Conservation (phyloP, 2,329 filamentous ascomycete species). For the Aureobasidium sp. region DNA sequence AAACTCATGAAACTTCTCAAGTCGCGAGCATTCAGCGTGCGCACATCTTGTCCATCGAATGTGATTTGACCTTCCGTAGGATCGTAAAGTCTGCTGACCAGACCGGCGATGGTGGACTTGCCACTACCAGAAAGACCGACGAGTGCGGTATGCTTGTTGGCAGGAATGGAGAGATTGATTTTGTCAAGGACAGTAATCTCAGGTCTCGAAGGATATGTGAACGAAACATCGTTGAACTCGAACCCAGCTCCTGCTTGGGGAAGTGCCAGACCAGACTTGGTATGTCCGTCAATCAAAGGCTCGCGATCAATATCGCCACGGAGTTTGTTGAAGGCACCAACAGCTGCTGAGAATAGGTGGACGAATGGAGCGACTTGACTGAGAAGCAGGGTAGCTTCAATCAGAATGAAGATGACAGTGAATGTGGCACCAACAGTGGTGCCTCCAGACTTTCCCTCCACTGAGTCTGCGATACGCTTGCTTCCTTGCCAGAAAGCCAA, state of each 20-base stretch:
- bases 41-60: conserved; percentile 32
- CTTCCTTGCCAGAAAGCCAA: conserved; percentile 62
- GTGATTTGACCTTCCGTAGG: conserved; percentile 24
- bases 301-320: conserved; percentile 47
- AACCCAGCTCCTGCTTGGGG: conserved; percentile 18
- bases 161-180: conserved; percentile 29
- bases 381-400: conserved; percentile 43
- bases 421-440: conserved; percentile 40
- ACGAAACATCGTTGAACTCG: conserved; percentile 32
- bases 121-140: conserved; percentile 36
- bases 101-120: conserved; percentile 33
- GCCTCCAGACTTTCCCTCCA: conserved; percentile 23
- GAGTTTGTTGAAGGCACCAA: conserved; percentile 50
- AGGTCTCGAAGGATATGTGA: conserved; percentile 34
- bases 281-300: conserved; percentile 31
- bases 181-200: conserved; percentile 31
- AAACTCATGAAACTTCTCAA: conserved; percentile 28
- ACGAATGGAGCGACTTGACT: conserved; percentile 39
- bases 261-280: conserved; percentile 22
- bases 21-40: conserved; percentile 28
- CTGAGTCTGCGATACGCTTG: conserved; percentile 41
- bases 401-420: conserved; percentile 47
- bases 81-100: conserved; percentile 31
- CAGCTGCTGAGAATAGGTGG: conserved; percentile 42
- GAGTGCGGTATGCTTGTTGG: conserved; percentile 34